Evolutionary conservation across 441 rosid species (phyloP), one percentile per base, ranked within the genome.

Genomic region (Oxalis stricta): DNA sequence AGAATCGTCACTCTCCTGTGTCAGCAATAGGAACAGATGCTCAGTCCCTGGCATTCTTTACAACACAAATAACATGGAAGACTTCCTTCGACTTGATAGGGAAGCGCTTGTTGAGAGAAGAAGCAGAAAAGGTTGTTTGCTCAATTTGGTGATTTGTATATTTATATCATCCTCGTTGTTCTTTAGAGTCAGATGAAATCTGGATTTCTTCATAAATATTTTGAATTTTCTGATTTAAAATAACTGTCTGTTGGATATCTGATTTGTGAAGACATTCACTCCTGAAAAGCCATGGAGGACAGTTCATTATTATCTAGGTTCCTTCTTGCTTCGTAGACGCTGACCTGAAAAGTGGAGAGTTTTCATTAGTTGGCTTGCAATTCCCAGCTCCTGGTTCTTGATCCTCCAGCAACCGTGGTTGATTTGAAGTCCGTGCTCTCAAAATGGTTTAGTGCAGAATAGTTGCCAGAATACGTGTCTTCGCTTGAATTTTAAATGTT

Each of bases 181-280:
- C 14, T 49, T 13, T 26, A 26, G 18, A 29, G 11, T 43, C 12
- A 4, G 10, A 10, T 29, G 24, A 20, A 33, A 32, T 46, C 15
- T 33, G 18, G 2, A 1, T 2, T 6, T 26, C 5, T 6, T 26
- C 8, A 6, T 26, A 26, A 6, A 6, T 26, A 5, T 6, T 1
- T 2, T 26, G 31, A 26, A 26, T 1, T 26, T 26, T 26, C 10
- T 26, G n/a, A 17, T 48, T 38, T 7, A 2, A 18, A 46, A 18
- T 50, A 18, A 2, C 14, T 33, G 48, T 48, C 29, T 52, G 34
- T 39, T 52, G 47, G 44, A 40, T 11, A 46, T 39, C 70, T 82
- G 96, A 85, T 85, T 59, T 89, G 96, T 96, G 86, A 85, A 15
- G 94, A 82, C 55, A 85, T 89, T 68, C 81, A 57, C 58, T 52